A percentile compares a stretch with the other conserved stretches of the same genome.
These are phyloP conservation scores for Sicyos baderoa DNA, from an alignment of 306 rosid genomes.

Conservation along the genomic window DNA sequence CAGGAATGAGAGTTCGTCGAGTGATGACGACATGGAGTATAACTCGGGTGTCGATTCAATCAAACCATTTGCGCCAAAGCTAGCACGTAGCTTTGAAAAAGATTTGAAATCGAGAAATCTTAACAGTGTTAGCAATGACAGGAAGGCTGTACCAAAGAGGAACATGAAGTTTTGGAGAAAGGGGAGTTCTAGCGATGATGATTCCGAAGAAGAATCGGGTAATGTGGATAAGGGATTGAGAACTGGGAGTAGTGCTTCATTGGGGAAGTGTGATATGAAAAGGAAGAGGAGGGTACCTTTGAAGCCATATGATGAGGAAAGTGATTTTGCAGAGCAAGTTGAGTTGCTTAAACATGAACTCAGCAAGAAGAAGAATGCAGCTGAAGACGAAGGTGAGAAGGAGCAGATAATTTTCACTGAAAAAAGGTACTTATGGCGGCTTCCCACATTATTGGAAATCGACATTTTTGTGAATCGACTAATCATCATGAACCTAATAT, in stretches of 20 bases:
- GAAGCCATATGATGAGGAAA: constrained; percentile 30
- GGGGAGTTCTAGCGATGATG: constrained; percentile 34
- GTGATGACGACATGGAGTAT: constrained; percentile 26
- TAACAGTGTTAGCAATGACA: constrained; percentile 1
- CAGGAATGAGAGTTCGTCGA: constrained; percentile 36
- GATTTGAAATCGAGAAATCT: constrained; percentile 19
- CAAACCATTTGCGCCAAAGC: constrained; percentile 21
- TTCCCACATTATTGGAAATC: not conserved
- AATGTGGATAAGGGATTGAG: constrained; percentile 1
- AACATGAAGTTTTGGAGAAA: constrained; percentile 32
- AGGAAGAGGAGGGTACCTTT: constrained; percentile 47
- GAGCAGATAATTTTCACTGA: constrained; percentile 38
- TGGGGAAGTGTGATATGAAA: constrained; percentile 71
- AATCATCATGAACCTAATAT: too few species aligned
- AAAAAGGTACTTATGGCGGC: constrained; percentile 39
- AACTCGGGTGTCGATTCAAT: constrained; percentile 21
- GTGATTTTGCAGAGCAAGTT: constrained; percentile 45
- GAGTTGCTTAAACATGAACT: constrained; percentile 54
- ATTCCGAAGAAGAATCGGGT: constrained; percentile 24
- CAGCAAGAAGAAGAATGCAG: constrained; percentile 43
- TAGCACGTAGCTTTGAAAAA: constrained; percentile 16
- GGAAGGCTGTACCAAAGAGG: constrained; percentile 21
- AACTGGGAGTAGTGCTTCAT: constrained; percentile 58
- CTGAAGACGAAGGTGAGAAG: constrained; percentile 25
- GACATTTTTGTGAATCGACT: not conserved